Evolutionary conservation across 2,329 filamentous ascomycete species (phyloP).

Genomic region (Colletotrichum destructivum): DNA sequence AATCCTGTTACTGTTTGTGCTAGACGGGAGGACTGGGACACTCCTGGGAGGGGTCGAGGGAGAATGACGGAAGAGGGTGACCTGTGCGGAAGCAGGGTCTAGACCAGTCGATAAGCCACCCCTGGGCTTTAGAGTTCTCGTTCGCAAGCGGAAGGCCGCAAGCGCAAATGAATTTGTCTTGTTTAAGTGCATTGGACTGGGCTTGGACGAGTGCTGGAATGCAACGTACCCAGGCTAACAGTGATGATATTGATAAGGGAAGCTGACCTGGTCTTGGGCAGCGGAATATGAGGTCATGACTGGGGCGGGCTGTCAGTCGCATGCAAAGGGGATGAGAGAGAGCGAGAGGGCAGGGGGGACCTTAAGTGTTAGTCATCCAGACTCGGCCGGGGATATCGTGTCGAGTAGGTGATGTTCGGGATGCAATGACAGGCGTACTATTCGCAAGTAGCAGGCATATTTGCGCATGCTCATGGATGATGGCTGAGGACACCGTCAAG

Average conservation of each 20-base stretch:
- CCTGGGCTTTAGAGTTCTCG: constrained; percentile 1
- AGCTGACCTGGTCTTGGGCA: neutral
- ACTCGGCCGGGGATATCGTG: constrained; percentile 8
- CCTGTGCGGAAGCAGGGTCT: constrained; percentile 18
- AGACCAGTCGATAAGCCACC: constrained; percentile 23
- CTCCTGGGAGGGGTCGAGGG: neutral
- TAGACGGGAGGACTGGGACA: neutral
- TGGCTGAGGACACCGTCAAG: too few species aligned
- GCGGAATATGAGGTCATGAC: neutral
- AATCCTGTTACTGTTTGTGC: neutral
- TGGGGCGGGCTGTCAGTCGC: neutral
- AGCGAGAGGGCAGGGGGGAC: neutral
- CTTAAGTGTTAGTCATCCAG: constrained; percentile 6
- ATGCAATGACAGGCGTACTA: neutral
- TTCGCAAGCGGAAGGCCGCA: constrained; percentile 19
- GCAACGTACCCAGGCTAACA: too few species aligned
- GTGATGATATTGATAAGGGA: neutral
- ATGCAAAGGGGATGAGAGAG: neutral
- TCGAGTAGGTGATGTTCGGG: constrained; percentile 28
- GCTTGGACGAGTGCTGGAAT: too few species aligned
- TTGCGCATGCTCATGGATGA: too few species aligned
- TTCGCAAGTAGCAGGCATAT: neutral
- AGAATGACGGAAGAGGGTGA: constrained; percentile 28
- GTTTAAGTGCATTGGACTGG: neutral
- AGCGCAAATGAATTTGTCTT: neutral